Evolutionary conservation across 257 asterid species (phyloP), one percentile per base, ranked within the genome.

Genomic region (Ajuga chamaepitys): DNA sequence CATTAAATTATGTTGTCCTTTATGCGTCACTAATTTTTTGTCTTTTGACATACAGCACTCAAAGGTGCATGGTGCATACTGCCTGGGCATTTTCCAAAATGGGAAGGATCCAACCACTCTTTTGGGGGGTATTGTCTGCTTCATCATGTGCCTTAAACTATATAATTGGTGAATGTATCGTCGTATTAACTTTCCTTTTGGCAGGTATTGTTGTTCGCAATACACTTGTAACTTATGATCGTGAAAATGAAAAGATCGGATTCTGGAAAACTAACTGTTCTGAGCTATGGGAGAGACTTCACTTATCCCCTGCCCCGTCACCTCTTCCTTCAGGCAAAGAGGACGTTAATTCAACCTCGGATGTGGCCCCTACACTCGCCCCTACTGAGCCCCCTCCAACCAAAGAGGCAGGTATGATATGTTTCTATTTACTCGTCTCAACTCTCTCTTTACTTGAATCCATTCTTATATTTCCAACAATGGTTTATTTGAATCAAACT

Each of bases 241-340:
- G 99, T 62, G 91, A 83, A 61, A 88, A 88, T 77, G 97, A 90
- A 73, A 88, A 76, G 68, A 70, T 94, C 74, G 98, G 98, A 55
- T 94, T 94, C 76, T 94, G 89, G 99, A 94, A 94, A 83, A 94
- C 99, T 50, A 90, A 88, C 71, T 94, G 99, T 76, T 90, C 98
- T 2, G 88, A 86, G 77, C 85, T 94, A 60, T 94, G 99, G 99
- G 86, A 85, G 75, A 83, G 85, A 73, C 96, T 94, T 73, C 82
- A 83, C 70, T 34, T 70, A 41, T 58, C 95, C 44, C 66, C 72
- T 74, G 78, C 82, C 60, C 66, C 93, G 58, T 83, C 89, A 67
- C 82, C 93, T 20, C 66, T 62, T 54, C 79, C 91, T 66, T 63
- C 81, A 21, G 81, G 61, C 42, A 67, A 67, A 34, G 64, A 66